Percentiles rank a stretch among this genome's conserved stretches.
Conservation (phyloP, 441 rosid genomes). For the Pelargonium citronellum region DNA sequence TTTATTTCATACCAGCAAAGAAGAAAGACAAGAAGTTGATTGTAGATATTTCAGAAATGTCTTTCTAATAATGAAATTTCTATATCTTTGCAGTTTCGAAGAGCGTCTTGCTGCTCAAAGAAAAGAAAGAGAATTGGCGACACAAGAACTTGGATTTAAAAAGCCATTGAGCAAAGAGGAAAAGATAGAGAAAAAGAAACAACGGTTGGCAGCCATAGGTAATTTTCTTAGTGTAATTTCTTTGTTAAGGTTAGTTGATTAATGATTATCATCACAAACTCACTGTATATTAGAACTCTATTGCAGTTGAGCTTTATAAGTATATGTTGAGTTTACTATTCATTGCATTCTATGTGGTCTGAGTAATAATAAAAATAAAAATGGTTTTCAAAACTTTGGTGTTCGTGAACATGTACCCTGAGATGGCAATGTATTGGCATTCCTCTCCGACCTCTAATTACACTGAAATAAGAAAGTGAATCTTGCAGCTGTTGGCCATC, state of each 20-base stretch:
- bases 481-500: neutral
- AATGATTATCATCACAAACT: conserved; percentile 7
- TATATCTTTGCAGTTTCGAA: conserved; percentile 58
- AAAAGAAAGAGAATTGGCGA: conserved; percentile 72
- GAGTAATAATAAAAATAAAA: neutral
- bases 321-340: neutral
- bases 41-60: neutral
- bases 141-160: conserved; percentile 80
- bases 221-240: conserved; percentile 22
- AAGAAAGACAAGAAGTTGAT: neutral
- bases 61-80: conserved; percentile 11
- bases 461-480: neutral
- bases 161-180: conserved; percentile 82
- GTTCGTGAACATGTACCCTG: neutral
- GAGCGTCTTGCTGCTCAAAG: conserved; percentile 93
- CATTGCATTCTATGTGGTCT: neutral
- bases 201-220: conserved; percentile 97
- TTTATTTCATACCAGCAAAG: neutral
- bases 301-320: neutral
- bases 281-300: neutral
- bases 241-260: conserved; percentile 3
- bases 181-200: conserved; percentile 88
- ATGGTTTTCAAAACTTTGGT: neutral
- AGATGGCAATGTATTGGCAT: neutral
- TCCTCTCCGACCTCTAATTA: neutral